phyloP scores from a whole-genome alignment of 352 stramenopile genomes.

The Phytophthora aleatoria region DNA sequence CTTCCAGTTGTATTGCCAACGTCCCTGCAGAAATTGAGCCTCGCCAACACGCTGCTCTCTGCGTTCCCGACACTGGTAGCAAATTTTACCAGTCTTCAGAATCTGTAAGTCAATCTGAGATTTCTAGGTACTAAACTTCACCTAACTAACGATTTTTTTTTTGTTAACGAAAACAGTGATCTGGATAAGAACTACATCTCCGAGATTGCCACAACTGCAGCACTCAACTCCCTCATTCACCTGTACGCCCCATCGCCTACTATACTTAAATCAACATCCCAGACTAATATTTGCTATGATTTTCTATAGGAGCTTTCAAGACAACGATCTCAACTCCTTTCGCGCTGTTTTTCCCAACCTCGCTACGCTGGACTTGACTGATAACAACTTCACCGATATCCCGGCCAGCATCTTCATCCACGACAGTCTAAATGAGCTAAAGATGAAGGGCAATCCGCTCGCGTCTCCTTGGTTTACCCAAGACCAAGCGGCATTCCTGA shows the following conservation, averaged over 20 bases:
- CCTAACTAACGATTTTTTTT: not conserved
- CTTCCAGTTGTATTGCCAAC: conserved; percentile 31
- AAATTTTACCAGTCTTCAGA: conserved; percentile 40
- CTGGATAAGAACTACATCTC: conserved; percentile 43
- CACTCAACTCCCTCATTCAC: conserved; percentile 43
- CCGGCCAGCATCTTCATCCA: conserved; percentile 55
- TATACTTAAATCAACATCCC: not conserved
- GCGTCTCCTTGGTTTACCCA: conserved; percentile 47
- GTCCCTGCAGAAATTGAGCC: conserved; percentile 29
- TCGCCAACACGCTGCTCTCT: conserved; percentile 38
- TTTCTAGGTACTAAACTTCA: not conserved
- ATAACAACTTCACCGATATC: conserved; percentile 60
- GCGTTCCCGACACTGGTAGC: conserved; percentile 38
- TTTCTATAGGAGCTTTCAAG: conserved; percentile 41
- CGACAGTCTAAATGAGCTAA: conserved; percentile 43
- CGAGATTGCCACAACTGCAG: conserved; percentile 35
- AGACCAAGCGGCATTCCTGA: conserved; percentile 33
- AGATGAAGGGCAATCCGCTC: conserved; percentile 53
- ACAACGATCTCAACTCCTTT: conserved; percentile 60
- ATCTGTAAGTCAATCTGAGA: conserved; percentile 29
- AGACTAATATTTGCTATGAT: not conserved
- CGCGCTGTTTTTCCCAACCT: conserved; percentile 61
- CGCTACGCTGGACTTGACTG: conserved; percentile 53
- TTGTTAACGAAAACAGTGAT: conserved; percentile 20
- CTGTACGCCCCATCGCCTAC: conserved; percentile 39